Evolutionary conservation across 208 protist species (phyloP), one percentile per base, ranked within the genome.

Genomic region (Balamuthia mandrillaris): DNA sequence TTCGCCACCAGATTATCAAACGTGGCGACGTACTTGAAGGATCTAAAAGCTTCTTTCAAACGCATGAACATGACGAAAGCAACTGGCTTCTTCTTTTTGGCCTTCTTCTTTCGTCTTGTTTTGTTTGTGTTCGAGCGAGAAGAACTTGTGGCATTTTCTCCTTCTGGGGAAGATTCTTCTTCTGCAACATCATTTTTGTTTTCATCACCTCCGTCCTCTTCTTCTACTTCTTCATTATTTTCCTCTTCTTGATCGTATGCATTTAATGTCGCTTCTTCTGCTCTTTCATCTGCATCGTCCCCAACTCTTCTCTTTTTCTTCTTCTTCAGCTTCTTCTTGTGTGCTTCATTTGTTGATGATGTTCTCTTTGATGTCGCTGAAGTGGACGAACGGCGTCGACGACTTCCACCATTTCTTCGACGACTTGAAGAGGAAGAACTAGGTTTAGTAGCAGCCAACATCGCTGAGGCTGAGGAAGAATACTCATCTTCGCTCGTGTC

Each of bases 31-130:
- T 66, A 39, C 27, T 82, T 39, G 45, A 82, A 39, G 14, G 35
- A 24, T 10, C 51, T 45, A 39, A 82, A 58, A 37, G 74, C 49
- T 10, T 82, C 56, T 18, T 52, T 33, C 39, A 82, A n/a, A n/a
- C 65, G 58, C 29, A 33, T 52, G 65, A 82, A 82, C 35, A 82
- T 65, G 3, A 65, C 51, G 27, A 82, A 82, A 14, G 65, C 47
- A 39, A 82, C 65, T 1, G 74, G 74, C n/a, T n/a, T n/a, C 56
- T 33, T 63, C 56, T 33, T 3, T 6, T 60, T 18, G 0, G 4
- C 27, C 24, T 21, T 42, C 33, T n/a, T n/a, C n/a, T n/a, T n/a
- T n/a, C n/a, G n/a, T n/a, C n/a, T n/a, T n/a, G n/a, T n/a, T n/a
- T n/a, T n/a, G n/a, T n/a, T n/a, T n/a, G n/a, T n/a, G n/a, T n/a